These are phyloP conservation scores for Rhodocollybia butyracea DNA, from an alignment of 768 basidiomycete species.

Conservation along the genomic window DNA sequence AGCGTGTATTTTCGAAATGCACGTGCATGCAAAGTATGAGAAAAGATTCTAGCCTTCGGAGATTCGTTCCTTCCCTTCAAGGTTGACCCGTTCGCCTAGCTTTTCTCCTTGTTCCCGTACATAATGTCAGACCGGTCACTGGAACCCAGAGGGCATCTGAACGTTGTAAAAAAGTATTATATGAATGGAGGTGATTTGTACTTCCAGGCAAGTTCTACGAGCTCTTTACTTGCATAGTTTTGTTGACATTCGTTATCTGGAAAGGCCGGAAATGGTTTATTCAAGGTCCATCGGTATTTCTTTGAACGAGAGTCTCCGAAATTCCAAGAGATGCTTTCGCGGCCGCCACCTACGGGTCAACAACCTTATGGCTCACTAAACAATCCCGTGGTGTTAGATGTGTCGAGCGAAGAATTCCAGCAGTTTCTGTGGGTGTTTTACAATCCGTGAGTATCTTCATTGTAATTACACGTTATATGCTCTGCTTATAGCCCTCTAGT, in stretches of 20 bases:
- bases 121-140: constrained; percentile 3
- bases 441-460: constrained; percentile 34
- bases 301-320: constrained; percentile 27
- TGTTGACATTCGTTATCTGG: neutral
- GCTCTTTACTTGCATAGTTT: too few relatives aligned
- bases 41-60: neutral
- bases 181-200: constrained; percentile 5
- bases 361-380: neutral
- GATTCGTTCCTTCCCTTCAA: constrained; percentile 2
- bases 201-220: constrained; percentile 2
- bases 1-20: constrained; percentile 1
- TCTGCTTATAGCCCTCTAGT: too few relatives aligned
- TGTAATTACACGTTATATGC: neutral
- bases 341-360: constrained; percentile 10
- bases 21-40: constrained; percentile 2
- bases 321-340: constrained; percentile 5
- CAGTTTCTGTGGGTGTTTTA: constrained; percentile 50
- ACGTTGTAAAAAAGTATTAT: constrained; percentile 5
- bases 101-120: neutral
- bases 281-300: constrained; percentile 25
- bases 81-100: neutral
- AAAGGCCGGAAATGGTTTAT: constrained; percentile 12
- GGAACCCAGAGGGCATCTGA: neutral
- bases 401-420: constrained; percentile 37
- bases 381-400: constrained; percentile 12